Evolutionary conservation across 2,329 filamentous ascomycete genomes (phyloP).

Genomic region (Colletotrichum sublineola): DNA sequence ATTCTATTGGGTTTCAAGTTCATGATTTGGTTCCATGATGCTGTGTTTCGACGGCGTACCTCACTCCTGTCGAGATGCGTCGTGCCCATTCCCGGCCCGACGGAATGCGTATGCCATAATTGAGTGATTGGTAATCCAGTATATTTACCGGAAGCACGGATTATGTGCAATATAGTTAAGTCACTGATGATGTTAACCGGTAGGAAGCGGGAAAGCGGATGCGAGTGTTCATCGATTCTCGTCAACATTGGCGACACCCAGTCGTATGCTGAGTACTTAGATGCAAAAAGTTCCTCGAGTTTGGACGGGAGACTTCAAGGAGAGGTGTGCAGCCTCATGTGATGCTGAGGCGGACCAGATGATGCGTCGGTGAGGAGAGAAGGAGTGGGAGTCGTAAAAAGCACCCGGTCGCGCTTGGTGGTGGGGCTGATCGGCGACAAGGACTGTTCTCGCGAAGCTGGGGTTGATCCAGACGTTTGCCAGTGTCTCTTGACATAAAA

Average conservation of each 20-base stretch:
- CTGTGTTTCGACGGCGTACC: background rate
- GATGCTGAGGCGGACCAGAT: too few relatives aligned
- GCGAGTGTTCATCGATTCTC: background rate
- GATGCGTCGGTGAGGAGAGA: background rate
- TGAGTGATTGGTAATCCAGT: background rate
- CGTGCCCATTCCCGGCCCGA: background rate
- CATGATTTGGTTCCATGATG: constrained; percentile 12
- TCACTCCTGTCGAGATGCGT: background rate
- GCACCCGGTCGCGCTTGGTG: background rate
- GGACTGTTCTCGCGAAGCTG: background rate
- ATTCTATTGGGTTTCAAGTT: constrained; percentile 38
- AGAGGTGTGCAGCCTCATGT: background rate
- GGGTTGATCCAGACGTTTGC: background rate
- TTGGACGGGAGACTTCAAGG: background rate
- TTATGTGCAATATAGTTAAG: background rate
- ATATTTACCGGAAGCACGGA: background rate
- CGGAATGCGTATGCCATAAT: too few relatives aligned
- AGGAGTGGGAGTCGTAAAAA: background rate
- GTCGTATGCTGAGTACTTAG: background rate
- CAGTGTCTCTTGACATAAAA: constrained; percentile 17
- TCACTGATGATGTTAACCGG: background rate
- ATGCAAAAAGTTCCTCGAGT: too few relatives aligned
- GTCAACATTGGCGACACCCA: too few relatives aligned
- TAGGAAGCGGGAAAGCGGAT: too few relatives aligned
- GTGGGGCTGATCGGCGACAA: constrained; percentile 24